Conservation (phyloP, 2,329 filamentous ascomycete genomes). For the Colletotrichum tropicale region DNA sequence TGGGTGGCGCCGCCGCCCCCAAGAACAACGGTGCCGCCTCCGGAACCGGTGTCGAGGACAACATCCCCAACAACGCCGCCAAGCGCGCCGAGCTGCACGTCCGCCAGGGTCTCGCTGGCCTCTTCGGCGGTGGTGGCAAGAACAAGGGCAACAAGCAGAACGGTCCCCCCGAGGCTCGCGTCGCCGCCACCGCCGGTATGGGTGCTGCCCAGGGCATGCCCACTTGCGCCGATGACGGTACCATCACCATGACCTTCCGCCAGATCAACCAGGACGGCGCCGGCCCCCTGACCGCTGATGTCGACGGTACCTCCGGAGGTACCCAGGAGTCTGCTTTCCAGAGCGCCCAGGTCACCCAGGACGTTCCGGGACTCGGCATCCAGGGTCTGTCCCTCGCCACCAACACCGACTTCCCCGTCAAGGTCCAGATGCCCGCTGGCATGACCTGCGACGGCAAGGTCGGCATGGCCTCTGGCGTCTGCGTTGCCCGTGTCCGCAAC, state of each 20-base stretch:
- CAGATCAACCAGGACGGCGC: slow-evolving; percentile 76
- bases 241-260: slow-evolving; percentile 68
- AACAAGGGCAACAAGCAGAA: slow-evolving; percentile 47
- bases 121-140: slow-evolving; percentile 30
- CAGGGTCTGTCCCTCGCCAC: slow-evolving; percentile 62
- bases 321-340: slow-evolving; percentile 65
- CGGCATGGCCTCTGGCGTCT: slow-evolving; percentile 65
- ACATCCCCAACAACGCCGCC: slow-evolving; percentile 33
- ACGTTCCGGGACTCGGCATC: slow-evolving; percentile 64
- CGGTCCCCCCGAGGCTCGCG: slow-evolving; percentile 50
- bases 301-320: slow-evolving; percentile 69
- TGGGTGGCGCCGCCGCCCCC: slow-evolving; percentile 48
- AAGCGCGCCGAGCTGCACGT: slow-evolving; percentile 22
- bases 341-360: slow-evolving; percentile 59
- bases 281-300: slow-evolving; percentile 63
- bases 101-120: slow-evolving; percentile 28
- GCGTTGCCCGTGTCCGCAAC: slow-evolving; percentile 69
- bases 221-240: slow-evolving; percentile 64
- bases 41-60: slow-evolving; percentile 47
- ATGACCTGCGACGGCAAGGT: slow-evolving; percentile 69
- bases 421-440: slow-evolving; percentile 68
- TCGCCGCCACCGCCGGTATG: slow-evolving; percentile 57
- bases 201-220: slow-evolving; percentile 62
- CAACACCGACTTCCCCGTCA: slow-evolving; percentile 68
- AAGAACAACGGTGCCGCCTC: slow-evolving; percentile 41